Conservation (phyloP, 805 yeast species). For the Wickerhamomyces sydowiorum region DNA sequence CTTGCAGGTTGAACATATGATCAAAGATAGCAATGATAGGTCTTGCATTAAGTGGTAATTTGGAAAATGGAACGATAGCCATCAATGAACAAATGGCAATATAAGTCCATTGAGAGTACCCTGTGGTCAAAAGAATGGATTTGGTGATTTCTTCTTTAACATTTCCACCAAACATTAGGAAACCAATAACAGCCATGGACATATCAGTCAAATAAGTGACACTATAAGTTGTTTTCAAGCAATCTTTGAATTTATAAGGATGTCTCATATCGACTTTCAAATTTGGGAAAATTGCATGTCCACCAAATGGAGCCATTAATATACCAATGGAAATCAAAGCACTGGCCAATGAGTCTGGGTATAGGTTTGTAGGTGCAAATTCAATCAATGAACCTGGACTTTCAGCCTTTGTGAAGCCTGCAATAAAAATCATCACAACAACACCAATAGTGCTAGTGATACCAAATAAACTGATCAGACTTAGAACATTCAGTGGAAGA, state of each 20-base stretch:
- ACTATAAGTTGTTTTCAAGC: slow-evolving; percentile 52
- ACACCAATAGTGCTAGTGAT: slow-evolving; percentile 65
- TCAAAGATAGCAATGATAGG: slow-evolving; percentile 76
- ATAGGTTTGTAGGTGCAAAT: slow-evolving; percentile 60
- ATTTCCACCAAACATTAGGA: slow-evolving; percentile 72
- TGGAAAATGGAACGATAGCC: slow-evolving; percentile 81
- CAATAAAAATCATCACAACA: slow-evolving; percentile 47
- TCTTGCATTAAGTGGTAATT: slow-evolving; percentile 76
- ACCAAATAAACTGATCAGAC: slow-evolving; percentile 65
- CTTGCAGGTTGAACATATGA: slow-evolving; percentile 32
- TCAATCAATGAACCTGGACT: slow-evolving; percentile 71
- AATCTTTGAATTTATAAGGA: slow-evolving; percentile 47
- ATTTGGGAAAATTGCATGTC: slow-evolving; percentile 77
- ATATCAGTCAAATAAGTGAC: slow-evolving; percentile 57
- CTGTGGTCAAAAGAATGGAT: slow-evolving; percentile 56
- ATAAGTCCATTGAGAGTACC: slow-evolving; percentile 61
- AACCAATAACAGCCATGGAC: slow-evolving; percentile 62
- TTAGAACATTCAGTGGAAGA: slow-evolving; percentile 67
- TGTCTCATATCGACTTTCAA: slow-evolving; percentile 66
- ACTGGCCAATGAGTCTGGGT: slow-evolving; percentile 50
- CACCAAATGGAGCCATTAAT: slow-evolving; percentile 79
- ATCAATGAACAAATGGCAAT: slow-evolving; percentile 59
- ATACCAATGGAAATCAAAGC: slow-evolving; percentile 60
- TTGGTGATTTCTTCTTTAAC: slow-evolving; percentile 75
- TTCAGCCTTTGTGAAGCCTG: slow-evolving; percentile 55